phyloP scores from a whole-genome alignment of 2,329 filamentous ascomycete genomes.

The Knufia fluminis region DNA sequence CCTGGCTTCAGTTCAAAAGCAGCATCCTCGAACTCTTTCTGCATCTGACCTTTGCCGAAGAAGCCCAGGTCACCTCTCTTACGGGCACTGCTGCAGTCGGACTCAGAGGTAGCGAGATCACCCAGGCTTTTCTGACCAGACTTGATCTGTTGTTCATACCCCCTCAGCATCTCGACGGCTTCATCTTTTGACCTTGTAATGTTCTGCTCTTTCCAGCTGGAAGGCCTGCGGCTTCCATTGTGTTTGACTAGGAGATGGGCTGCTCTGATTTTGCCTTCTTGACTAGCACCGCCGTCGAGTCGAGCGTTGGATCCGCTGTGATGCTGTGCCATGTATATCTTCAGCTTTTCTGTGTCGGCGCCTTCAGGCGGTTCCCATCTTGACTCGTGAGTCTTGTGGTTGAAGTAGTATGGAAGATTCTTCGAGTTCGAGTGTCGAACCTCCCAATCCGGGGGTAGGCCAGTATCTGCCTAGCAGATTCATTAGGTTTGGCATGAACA shows the following conservation, averaged over 20 bases:
- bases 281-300: constrained; percentile 32
- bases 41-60: constrained; percentile 93
- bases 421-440: constrained; percentile 97
- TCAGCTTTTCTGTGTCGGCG: constrained; percentile 85
- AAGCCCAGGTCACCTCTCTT: constrained; percentile 93
- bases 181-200: constrained; percentile 87
- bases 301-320: constrained; percentile 53
- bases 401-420: constrained; percentile 98
- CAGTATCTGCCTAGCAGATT: constrained; percentile 55
- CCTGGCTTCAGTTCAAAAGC: constrained; percentile 83
- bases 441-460: constrained; percentile 82
- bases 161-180: constrained; percentile 65
- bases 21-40: constrained; percentile 95
- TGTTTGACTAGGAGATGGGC: constrained; percentile 95
- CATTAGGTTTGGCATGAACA: constrained; percentile 8
- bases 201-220: constrained; percentile 83
- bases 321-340: constrained; percentile 83
- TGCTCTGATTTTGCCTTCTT: constrained; percentile 79
- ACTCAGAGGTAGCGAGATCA: constrained; percentile 78
- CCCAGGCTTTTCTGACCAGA: constrained; percentile 60
- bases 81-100: constrained; percentile 88
- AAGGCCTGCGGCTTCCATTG: constrained; percentile 72
- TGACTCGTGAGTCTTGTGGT: constrained; percentile 73
- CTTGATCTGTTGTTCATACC: constrained; percentile 67
- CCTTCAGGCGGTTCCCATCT: constrained; percentile 87